Evolutionary conservation across 331 rosid genomes (phyloP), one percentile per base, ranked within the genome.

Genomic region (Malus hybrid): DNA sequence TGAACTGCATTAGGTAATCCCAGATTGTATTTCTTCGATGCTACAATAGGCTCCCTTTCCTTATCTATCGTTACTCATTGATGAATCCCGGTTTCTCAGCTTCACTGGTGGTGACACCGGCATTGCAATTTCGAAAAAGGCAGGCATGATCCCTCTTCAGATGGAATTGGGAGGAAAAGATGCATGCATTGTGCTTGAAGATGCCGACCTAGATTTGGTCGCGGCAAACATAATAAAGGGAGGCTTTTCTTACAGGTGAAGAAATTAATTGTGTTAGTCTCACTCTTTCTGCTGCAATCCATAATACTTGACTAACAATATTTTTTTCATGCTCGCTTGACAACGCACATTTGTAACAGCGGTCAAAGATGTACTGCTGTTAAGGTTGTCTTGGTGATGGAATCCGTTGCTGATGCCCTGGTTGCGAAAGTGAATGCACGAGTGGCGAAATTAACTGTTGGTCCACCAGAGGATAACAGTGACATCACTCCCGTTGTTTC

Each of bases 81-180:
- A 80, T 56, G 62, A 22, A 64, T 74, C 44, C 56, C 32, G 71
- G 36, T 66, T 46, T 78, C 27, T 57, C 76, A 95, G 98, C 84
- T 93, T 93, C 87, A 93, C 98, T 2, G 98, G 98, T 68, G 98
- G 98, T 70, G 98, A 93, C 79, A 93, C 98, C 1, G 98, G 98
- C 24, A 11, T 93, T 75, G 87, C 97, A 59, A 91, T 93, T 75
- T 93, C 98, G 13, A 93, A 93, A 84, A 93, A 92, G 88, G 92
- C 99, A 2, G 89, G 96, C 62, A 95, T 95, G 99, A 77, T 92
- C 63, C 97, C 99, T 56, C 88, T 95, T 63, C 99, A 95, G 80
- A 95, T 95, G 99, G 99, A 95, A 73, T 79, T 95, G 77, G 99
- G 99, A 77, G 99, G 99, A 73, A 95, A 95, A 88, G 99, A 95